A percentile compares a stretch with the other conserved stretches of the same genome.
Conservation (phyloP, 2,329 filamentous ascomycete genomes). For the Fusarium buharicum region DNA sequence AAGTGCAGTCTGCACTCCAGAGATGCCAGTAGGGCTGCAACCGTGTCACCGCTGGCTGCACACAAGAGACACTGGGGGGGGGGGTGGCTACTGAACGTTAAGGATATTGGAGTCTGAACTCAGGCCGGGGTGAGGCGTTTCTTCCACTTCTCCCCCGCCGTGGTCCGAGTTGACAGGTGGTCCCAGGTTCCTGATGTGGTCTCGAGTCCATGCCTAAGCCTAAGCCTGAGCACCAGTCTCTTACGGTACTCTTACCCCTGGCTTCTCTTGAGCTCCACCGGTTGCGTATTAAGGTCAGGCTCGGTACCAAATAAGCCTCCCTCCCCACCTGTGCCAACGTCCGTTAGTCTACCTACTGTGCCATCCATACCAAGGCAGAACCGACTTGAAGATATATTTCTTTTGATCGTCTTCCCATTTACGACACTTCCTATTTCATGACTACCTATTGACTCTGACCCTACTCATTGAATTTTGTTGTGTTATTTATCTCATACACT, state of each 20-base stretch:
- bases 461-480: constrained; percentile 20
- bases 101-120: constrained; percentile 19
- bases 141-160: constrained; percentile 41
- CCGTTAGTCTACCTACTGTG: constrained; percentile 26
- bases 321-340: constrained; percentile 40
- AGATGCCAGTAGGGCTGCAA: constrained; percentile 31
- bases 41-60: constrained; percentile 30
- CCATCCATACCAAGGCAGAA: constrained; percentile 42
- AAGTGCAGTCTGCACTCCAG: constrained; percentile 15
- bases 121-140: constrained; percentile 39
- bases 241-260: constrained; percentile 29
- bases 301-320: constrained; percentile 44
- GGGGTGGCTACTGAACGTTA: constrained; percentile 37
- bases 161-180: constrained; percentile 47
- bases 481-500: constrained; percentile 21
- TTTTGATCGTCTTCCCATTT: constrained; percentile 26
- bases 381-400: constrained; percentile 41
- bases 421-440: neutral
- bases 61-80: constrained; percentile 28
- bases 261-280: constrained; percentile 39
- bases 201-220: constrained; percentile 27
- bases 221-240: constrained; percentile 17
- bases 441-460: constrained; percentile 10
- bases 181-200: constrained; percentile 39
- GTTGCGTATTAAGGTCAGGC: constrained; percentile 45